phyloP scores from a whole-genome alignment of 225 moss, liverwort and hornwort species.

The Pseudisothecium myosuroides region DNA sequence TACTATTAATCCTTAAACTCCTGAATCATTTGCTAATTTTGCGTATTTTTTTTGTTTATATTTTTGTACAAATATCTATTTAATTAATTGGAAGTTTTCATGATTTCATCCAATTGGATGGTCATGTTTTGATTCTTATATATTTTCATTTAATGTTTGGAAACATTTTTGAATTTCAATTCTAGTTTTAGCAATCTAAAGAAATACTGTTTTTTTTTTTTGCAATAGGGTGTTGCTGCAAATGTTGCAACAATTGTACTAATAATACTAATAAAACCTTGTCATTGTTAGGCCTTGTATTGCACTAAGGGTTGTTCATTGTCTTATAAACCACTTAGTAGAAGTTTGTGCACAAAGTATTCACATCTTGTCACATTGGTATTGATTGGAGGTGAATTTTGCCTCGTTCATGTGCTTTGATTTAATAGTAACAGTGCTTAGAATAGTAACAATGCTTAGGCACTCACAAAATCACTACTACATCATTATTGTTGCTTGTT shows the following conservation, averaged over 20 bases:
- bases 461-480: accelerated
- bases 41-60: not conserved
- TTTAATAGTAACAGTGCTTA: not conserved
- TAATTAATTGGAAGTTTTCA: not conserved
- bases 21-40: not conserved
- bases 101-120: not conserved
- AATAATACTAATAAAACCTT: not conserved
- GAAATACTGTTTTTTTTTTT: not conserved
- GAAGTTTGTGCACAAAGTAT: too few relatives aligned
- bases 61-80: not conserved
- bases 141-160: not conserved
- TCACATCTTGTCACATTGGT: too few relatives aligned
- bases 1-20: too few relatives aligned
- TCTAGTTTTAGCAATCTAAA: not conserved
- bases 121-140: not conserved
- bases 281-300: too few relatives aligned
- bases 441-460: accelerated
- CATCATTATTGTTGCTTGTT: not conserved
- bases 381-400: not conserved
- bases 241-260: not conserved
- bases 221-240: not conserved
- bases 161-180: not conserved
- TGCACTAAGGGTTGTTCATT: too few relatives aligned
- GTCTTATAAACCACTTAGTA: too few relatives aligned
- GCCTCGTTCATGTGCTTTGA: not conserved